Conservation (phyloP, 2,329 filamentous ascomycete genomes). For the Chaetomium globosum region DNA sequence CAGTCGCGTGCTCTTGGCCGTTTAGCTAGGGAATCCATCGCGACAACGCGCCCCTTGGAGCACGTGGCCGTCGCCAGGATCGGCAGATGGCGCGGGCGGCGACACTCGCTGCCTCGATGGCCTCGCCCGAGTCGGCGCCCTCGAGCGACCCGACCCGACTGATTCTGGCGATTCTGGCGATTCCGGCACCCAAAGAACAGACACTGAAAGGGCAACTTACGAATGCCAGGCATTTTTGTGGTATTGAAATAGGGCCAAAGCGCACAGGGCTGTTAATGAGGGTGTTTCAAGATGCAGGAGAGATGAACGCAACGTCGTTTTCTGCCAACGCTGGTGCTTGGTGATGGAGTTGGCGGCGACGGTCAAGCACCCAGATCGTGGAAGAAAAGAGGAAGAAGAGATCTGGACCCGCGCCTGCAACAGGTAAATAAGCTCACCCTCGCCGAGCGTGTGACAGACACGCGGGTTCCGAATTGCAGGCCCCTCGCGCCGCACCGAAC, state of each 20-base stretch:
- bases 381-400: conserved; percentile 13
- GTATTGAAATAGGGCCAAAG: conserved; percentile 22
- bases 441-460: conserved; percentile 21
- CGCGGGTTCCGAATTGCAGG: conserved; percentile 25
- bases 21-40: background rate
- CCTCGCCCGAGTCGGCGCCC: background rate
- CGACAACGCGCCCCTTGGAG: background rate
- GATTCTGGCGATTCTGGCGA: background rate
- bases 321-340: background rate
- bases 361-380: background rate
- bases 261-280: background rate
- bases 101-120: conserved; percentile 6
- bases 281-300: background rate
- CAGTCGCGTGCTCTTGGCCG: background rate
- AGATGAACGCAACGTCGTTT: conserved; percentile 9
- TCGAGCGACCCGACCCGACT: background rate
- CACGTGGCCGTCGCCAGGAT: background rate
- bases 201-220: conserved; percentile 47
- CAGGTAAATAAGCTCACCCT: conserved; percentile 20
- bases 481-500: conserved; percentile 18
- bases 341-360: conserved; percentile 7
- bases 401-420: conserved; percentile 10
- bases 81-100: background rate
- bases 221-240: conserved; percentile 56
- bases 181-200: conserved; percentile 23